Evolutionary conservation across 768 basidiomycete species (phyloP).

Genomic region (Dictyophora rubrovolvata): DNA sequence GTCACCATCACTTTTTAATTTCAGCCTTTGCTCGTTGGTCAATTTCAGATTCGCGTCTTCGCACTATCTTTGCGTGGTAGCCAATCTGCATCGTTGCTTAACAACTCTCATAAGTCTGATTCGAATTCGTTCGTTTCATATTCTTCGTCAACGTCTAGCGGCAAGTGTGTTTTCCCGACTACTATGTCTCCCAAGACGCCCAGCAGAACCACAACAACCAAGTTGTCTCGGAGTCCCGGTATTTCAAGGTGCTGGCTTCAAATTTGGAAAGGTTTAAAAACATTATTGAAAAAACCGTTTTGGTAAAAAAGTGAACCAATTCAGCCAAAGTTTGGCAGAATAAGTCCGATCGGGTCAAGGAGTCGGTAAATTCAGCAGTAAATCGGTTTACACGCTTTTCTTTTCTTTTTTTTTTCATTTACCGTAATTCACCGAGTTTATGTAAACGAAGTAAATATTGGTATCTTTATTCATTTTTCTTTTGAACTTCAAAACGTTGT

Average conservation of each 20-base stretch:
- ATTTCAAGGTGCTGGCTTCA: slow-evolving; percentile 42
- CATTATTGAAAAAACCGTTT: too few relatives aligned
- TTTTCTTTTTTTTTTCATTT: too few relatives aligned
- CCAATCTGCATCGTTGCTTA: slow-evolving; percentile 46
- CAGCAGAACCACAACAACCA: not conserved
- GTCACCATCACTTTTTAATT: slow-evolving; percentile 6
- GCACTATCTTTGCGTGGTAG: slow-evolving; percentile 42
- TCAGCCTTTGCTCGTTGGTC: slow-evolving; percentile 81
- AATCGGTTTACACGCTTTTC: too few relatives aligned
- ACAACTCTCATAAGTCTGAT: slow-evolving; percentile 37
- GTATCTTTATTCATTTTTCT: too few relatives aligned
- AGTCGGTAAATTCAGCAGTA: too few relatives aligned
- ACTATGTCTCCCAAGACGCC: not conserved
- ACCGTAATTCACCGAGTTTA: too few relatives aligned
- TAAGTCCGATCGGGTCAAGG: too few relatives aligned
- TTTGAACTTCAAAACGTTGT: too few relatives aligned
- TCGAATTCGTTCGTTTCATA: not conserved
- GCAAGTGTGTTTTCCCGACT: not conserved
- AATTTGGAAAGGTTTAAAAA: too few relatives aligned
- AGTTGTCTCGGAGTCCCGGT: slow-evolving; percentile 24
- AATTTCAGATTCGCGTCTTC: slow-evolving; percentile 43
- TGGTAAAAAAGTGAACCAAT: too few relatives aligned
- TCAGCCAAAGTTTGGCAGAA: too few relatives aligned
- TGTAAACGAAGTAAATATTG: too few relatives aligned
- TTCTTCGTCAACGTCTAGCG: not conserved